A percentile compares a stretch with the other conserved stretches of the same genome.
Conservation (phyloP, 352 stramenopile species). For the Phytopythium delawarense region DNA sequence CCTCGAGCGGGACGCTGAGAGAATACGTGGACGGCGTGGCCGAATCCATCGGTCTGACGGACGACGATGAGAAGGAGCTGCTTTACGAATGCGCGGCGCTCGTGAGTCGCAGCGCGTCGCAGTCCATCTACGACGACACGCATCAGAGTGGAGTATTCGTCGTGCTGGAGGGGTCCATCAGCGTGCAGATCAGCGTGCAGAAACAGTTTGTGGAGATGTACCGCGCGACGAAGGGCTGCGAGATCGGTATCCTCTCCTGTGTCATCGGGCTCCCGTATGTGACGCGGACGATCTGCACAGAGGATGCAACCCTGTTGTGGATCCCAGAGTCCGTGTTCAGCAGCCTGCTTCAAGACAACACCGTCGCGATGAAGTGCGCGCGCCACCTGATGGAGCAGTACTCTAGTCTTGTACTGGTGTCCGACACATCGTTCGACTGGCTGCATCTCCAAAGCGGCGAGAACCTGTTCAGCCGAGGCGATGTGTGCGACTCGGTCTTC, state of each 20-base stretch:
- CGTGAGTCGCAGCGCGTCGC: constrained; percentile 19
- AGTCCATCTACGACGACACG: background rate
- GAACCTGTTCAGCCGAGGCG: constrained; percentile 71
- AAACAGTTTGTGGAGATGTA: constrained; percentile 49
- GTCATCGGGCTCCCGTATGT: constrained; percentile 50
- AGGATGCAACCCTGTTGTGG: constrained; percentile 41
- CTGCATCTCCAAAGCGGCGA: constrained; percentile 81
- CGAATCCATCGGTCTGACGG: constrained; percentile 42
- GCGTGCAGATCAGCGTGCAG: constrained; percentile 40
- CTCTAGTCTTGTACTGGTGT: constrained; percentile 58
- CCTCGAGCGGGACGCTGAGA: constrained; percentile 9
- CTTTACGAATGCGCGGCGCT: constrained; percentile 30
- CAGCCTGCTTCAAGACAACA: constrained; percentile 45
- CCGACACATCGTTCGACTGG: constrained; percentile 82
- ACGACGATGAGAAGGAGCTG: constrained; percentile 26
- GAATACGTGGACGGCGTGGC: constrained; percentile 32
- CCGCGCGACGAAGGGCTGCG: constrained; percentile 47
- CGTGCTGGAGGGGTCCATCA: constrained; percentile 51
- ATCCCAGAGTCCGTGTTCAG: constrained; percentile 58
- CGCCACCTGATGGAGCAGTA: constrained; percentile 70
- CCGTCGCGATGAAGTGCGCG: constrained; percentile 49
- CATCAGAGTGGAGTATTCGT: constrained; percentile 39
- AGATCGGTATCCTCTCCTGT: constrained; percentile 61
- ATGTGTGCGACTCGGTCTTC: constrained; percentile 76
- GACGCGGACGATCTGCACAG: constrained; percentile 43